Evolutionary conservation across 129 eudicot species (phyloP).

Genomic region (Kitagawia praeruptora): DNA sequence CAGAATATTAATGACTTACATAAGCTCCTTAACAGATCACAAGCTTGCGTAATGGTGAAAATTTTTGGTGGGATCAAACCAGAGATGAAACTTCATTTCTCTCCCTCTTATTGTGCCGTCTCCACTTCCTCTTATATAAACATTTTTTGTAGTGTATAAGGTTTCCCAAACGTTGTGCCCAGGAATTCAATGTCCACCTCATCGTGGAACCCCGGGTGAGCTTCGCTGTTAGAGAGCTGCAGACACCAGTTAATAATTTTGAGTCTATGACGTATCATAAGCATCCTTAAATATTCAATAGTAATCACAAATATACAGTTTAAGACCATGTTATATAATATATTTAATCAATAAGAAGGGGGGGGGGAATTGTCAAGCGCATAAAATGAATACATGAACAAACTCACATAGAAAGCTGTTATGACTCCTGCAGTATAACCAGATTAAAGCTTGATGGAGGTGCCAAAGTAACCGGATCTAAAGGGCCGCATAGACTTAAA

Average conservation of each 20-base stretch:
- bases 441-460: conserved; percentile 6
- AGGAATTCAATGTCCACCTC: no score
- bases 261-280: background rate
- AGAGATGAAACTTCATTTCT: no score
- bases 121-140: conserved; percentile 55
- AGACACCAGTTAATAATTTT: background rate
- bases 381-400: background rate
- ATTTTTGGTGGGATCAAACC: no score
- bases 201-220: no score
- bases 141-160: conserved; percentile 57
- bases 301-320: no score
- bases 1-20: no score
- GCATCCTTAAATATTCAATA: background rate
- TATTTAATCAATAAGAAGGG: no score
- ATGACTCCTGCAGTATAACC: conserved; percentile 12
- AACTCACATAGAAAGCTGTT: conserved; percentile 6
- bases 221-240: no score
- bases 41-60: no score
- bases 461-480: conserved; percentile 7
- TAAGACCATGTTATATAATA: no score
- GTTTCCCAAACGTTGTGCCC: no score
- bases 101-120: conserved; percentile 54
- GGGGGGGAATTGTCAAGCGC: background rate
- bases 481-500: conserved; percentile 4
- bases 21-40: no score